Evolutionary conservation across 768 basidiomycete genomes (phyloP), one percentile per base, ranked within the genome.

Genomic region (Termitomyces sp.): DNA sequence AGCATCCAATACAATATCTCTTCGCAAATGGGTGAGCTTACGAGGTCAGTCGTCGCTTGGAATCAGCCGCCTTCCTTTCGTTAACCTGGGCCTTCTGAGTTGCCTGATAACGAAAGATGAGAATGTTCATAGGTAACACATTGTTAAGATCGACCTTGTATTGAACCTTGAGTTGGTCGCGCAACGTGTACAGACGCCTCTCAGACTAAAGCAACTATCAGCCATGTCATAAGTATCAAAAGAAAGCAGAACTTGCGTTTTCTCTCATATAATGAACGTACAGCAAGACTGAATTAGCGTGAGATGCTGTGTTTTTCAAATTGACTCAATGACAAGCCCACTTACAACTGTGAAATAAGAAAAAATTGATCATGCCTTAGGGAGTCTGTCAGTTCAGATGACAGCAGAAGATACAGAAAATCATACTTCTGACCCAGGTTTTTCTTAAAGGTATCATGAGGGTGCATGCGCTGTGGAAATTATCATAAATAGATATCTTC

Each of bases 11-110:
- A 43, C 3, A 28, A 27, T 23, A 47, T 49, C 35, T 19, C 10
- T 35, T 16, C 16, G 42, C 34, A 0, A 25, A 25, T n/a, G 43
- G 35, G 8, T 27, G 9, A 32, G 79, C 82, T 73, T 78, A 83
- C 87, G 88, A 85, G 61, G 89, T 91, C 25, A 91, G 75, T 17
- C 89, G 81, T 21, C 87, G 79, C 68, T 94, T 95, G 5, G 88
- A 90, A 61, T 94, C 94, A 5, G 86, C 82, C 69, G 83, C 82
- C 56, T 81, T 83, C 47, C 83, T 76, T 67, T 90, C 89, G 61
- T 88, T 86, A 44, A 90, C 77, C 68, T 91, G 89, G 6, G 89
- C 89, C 50, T 83, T 76, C 78, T 89, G 78, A 62, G 85, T 80
- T 73, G 89, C 79, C 67, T 83, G 37, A 17, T 32, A 64, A 73